Percentiles rank a stretch among this genome's conserved stretches.
These are phyloP conservation scores for Ceratocystis huliohia DNA, from an alignment of 2,329 filamentous ascomycete species.

Conservation along the genomic window DNA sequence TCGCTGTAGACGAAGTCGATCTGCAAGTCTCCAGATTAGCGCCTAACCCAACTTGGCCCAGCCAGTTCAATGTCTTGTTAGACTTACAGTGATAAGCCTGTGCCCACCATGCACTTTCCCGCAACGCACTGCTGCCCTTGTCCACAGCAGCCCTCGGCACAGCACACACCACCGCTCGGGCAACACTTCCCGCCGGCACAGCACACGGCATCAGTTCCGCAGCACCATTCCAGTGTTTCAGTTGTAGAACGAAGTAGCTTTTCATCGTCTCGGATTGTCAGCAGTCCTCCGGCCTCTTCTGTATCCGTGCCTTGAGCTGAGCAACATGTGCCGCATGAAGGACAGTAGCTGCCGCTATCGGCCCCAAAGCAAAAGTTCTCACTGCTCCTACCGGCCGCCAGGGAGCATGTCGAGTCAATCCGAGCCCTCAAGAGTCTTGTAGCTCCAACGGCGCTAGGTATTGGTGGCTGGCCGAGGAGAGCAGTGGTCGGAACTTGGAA, in stretches of 20 bases:
- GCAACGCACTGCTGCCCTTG: slow-evolving; percentile 17
- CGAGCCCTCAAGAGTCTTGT: not conserved
- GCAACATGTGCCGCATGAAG: slow-evolving; percentile 20
- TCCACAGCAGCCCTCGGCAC: slow-evolving; percentile 20
- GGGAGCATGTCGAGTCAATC: slow-evolving; percentile 1
- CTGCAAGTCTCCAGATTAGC: not conserved
- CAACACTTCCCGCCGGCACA: slow-evolving; percentile 21
- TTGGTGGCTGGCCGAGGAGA: not conserved
- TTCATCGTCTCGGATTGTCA: not conserved
- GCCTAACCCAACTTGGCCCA: not conserved
- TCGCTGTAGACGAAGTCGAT: not conserved
- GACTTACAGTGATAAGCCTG: not conserved
- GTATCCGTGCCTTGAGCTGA: not conserved
- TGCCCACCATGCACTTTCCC: slow-evolving; percentile 16
- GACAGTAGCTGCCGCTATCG: slow-evolving; percentile 17
- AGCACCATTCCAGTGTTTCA: slow-evolving; percentile 19
- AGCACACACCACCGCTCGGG: slow-evolving; percentile 17
- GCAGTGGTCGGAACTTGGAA: not conserved
- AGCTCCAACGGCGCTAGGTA: not conserved
- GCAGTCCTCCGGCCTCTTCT: no score
- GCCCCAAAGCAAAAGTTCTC: slow-evolving; percentile 21
- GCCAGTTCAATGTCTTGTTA: not conserved
- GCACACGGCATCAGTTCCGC: slow-evolving; percentile 15
- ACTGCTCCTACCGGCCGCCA: not conserved
- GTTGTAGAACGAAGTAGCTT: not conserved